phyloP scores from a whole-genome alignment of 805 yeast species.

The Saturnispora quitensis region DNA sequence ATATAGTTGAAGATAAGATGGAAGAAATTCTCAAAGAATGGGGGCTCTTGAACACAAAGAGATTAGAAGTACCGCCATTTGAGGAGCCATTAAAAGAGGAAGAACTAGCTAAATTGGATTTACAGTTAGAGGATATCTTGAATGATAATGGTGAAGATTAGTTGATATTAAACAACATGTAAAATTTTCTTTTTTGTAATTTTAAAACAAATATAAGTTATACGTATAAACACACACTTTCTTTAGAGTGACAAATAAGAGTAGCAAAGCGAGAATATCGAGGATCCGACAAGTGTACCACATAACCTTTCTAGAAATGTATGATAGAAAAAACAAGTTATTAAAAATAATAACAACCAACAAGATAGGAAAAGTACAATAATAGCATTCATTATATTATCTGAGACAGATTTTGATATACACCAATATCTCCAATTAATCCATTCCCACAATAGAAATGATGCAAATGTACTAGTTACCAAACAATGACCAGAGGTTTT shows the following conservation, averaged over 20 bases:
- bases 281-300: constrained; percentile 34
- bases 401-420: background rate
- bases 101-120: constrained; percentile 8
- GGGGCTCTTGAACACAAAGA: constrained; percentile 6
- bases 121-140: constrained; percentile 7
- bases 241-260: constrained; percentile 1
- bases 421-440: constrained; percentile 7
- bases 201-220: background rate
- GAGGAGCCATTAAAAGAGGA: constrained; percentile 4
- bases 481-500: constrained; percentile 37
- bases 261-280: constrained; percentile 26
- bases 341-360: constrained; percentile 34
- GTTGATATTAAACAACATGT: background rate
- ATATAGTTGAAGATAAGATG: constrained; percentile 32
- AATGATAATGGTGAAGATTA: constrained; percentile 1
- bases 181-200: constrained; percentile 1
- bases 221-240: background rate
- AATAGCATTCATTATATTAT: background rate
- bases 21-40: constrained; percentile 13
- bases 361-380: background rate
- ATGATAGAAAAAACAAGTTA: constrained; percentile 44
- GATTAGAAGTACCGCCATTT: background rate
- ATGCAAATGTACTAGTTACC: constrained; percentile 28
- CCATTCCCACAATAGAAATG: constrained; percentile 21
- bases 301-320: constrained; percentile 37